Percentiles rank a stretch among this genome's conserved stretches.
Evolutionary conservation across 1,284 basidiomycete species (phyloP).

Genomic region (Trichosporon coremiiforme): DNA sequence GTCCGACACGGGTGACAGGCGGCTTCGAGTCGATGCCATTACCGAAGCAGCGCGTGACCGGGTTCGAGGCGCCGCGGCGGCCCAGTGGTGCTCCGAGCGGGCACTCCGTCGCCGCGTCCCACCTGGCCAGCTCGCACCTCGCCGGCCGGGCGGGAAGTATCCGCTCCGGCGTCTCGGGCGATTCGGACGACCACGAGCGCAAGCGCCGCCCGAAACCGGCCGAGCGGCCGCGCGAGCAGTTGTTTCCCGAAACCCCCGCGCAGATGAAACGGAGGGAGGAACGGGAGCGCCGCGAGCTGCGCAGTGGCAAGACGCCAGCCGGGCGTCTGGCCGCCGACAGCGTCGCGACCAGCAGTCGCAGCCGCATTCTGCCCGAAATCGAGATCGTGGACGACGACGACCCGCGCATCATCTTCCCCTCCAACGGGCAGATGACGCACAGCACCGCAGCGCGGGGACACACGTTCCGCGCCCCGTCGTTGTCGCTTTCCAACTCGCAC

Average conservation of each 20-base stretch:
- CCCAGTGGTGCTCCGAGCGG: neutral
- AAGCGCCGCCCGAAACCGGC: slow-evolving; percentile 33
- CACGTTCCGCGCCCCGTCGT: slow-evolving; percentile 31
- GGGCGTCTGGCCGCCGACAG: slow-evolving; percentile 16
- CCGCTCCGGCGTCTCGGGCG: slow-evolving; percentile 15
- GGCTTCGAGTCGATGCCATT: slow-evolving; percentile 10
- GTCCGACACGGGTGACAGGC: slow-evolving; percentile 8
- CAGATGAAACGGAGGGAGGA: slow-evolving; percentile 52
- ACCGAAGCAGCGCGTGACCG: slow-evolving; percentile 1
- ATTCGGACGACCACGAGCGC: slow-evolving; percentile 17
- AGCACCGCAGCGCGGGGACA: slow-evolving; percentile 29
- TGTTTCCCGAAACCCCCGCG: slow-evolving; percentile 53
- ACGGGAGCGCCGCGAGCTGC: slow-evolving; percentile 38
- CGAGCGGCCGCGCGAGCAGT: slow-evolving; percentile 46
- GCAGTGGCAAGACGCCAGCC: slow-evolving; percentile 18
- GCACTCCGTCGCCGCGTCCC: slow-evolving; percentile 9
- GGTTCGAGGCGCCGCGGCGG: slow-evolving; percentile 9
- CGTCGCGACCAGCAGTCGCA: slow-evolving; percentile 27
- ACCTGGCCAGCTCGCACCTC: neutral
- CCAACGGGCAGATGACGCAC: slow-evolving; percentile 43
- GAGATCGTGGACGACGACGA: slow-evolving; percentile 55
- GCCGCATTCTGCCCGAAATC: slow-evolving; percentile 50
- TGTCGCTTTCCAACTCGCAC: neutral
- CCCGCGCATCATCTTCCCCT: slow-evolving; percentile 49
- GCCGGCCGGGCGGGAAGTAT: neutral